A percentile compares a stretch with the other conserved stretches of the same genome.
phyloP scores from a whole-genome alignment of 2,329 filamentous ascomycete species.

The Nigrograna mackinnonii region DNA sequence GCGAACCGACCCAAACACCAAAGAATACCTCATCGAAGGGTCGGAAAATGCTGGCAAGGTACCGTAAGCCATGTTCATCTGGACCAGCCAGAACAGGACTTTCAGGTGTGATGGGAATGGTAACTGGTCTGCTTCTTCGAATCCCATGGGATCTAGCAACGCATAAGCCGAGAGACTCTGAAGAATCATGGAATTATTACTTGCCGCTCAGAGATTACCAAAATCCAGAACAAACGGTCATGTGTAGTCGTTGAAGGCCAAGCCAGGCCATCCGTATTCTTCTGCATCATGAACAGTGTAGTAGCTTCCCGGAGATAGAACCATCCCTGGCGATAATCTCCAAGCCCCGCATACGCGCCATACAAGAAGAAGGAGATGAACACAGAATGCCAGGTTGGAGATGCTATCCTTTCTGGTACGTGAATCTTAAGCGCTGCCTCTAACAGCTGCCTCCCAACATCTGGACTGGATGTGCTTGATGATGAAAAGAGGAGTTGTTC shows the following conservation, averaged over 20 bases:
- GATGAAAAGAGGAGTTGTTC: neutral
- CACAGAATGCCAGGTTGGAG: slow-evolving; percentile 40
- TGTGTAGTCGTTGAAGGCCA: slow-evolving; percentile 17
- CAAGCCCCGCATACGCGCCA: slow-evolving; percentile 70
- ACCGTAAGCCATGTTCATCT: slow-evolving; percentile 57
- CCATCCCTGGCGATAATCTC: slow-evolving; percentile 78
- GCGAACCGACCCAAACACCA: slow-evolving; percentile 68
- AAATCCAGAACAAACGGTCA: slow-evolving; percentile 24
- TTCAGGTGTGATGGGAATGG: slow-evolving; percentile 70
- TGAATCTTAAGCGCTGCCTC: slow-evolving; percentile 26
- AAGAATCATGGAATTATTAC: neutral
- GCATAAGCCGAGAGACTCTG: too few relatives aligned
- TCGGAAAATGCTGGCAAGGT: slow-evolving; percentile 65
- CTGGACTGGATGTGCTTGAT: neutral
- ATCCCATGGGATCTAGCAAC: slow-evolving; percentile 66
- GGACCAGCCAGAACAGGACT: slow-evolving; percentile 67
- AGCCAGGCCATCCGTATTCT: slow-evolving; percentile 4
- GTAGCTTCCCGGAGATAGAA: slow-evolving; percentile 77
- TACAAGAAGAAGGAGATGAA: slow-evolving; percentile 82
- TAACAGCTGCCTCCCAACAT: slow-evolving; percentile 19
- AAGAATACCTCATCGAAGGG: slow-evolving; percentile 69
- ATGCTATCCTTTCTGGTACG: slow-evolving; percentile 17
- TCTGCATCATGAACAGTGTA: slow-evolving; percentile 56
- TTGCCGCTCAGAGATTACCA: slow-evolving; percentile 30
- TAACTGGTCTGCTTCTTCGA: slow-evolving; percentile 70